A percentile compares a stretch with the other conserved stretches of the same genome.
These are phyloP conservation scores for Tricholoma hemisulphureum DNA, from an alignment of 768 basidiomycete genomes.

Conservation along the genomic window DNA sequence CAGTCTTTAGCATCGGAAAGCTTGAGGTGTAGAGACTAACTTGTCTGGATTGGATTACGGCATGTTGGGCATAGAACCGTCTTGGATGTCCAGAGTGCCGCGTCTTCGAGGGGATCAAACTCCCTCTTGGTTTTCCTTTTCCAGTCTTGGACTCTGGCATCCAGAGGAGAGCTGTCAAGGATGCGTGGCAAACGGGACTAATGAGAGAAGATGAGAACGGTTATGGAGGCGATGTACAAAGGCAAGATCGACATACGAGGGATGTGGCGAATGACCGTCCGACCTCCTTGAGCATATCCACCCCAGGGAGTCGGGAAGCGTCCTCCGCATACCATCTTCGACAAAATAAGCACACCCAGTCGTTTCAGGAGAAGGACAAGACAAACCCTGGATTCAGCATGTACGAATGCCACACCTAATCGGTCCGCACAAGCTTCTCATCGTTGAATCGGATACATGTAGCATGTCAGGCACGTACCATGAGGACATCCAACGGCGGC, in stretches of 20 bases:
- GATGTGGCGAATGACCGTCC: neutral
- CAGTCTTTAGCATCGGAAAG: no score
- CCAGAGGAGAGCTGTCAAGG: neutral
- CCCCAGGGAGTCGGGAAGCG: slow-evolving; percentile 1
- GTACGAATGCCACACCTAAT: slow-evolving; percentile 17
- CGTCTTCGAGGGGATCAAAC: slow-evolving; percentile 15
- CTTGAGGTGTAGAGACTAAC: no score
- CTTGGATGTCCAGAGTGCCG: slow-evolving; percentile 6
- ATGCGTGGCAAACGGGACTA: neutral
- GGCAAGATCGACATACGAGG: slow-evolving; percentile 1
- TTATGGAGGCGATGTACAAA: neutral
- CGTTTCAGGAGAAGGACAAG: no score
- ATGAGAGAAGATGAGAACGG: neutral
- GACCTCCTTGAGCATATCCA: neutral
- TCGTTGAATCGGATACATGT: no score
- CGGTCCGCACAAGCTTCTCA: no score
- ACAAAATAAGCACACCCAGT: no score
- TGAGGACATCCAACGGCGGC: neutral
- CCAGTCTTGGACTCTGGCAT: slow-evolving; percentile 1
- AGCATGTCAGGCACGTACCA: neutral
- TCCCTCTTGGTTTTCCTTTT: slow-evolving; percentile 2
- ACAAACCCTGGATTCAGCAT: slow-evolving; percentile 19
- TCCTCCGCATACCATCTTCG: slow-evolving; percentile 18
- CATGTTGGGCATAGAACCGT: slow-evolving; percentile 24
- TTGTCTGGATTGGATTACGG: slow-evolving; percentile 5